A percentile compares a stretch with the other conserved stretches of the same genome.
These are phyloP conservation scores for Aspergillus sp. DNA, from an alignment of 2,329 filamentous ascomycete species.

Conservation along the genomic window DNA sequence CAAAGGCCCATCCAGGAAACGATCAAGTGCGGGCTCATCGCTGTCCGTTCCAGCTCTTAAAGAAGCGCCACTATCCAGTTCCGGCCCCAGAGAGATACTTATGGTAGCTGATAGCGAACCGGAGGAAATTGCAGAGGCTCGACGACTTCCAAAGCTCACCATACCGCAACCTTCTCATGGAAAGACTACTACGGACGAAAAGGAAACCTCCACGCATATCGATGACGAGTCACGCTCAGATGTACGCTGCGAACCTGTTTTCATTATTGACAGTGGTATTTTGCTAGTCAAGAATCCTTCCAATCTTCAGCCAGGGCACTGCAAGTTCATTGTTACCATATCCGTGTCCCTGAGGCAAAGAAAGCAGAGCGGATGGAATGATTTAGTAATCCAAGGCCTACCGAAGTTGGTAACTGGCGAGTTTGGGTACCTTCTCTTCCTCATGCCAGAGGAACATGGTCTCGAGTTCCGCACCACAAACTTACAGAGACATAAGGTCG, in stretches of 20 bases:
- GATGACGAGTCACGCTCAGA: not conserved
- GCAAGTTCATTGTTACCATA: slow-evolving; percentile 25
- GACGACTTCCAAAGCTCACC: not conserved
- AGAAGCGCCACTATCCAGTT: not conserved
- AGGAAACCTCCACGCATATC: not conserved
- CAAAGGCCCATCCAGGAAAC: not conserved
- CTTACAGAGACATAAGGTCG: slow-evolving; percentile 27
- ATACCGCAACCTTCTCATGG: not conserved
- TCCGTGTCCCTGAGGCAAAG: slow-evolving; percentile 20
- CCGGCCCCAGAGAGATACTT: not conserved
- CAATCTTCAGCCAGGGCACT: slow-evolving; percentile 18
- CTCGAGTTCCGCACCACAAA: slow-evolving; percentile 34
- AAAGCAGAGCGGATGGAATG: slow-evolving; percentile 28
- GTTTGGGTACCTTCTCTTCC: slow-evolving; percentile 33
- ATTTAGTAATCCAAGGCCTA: slow-evolving; percentile 32
- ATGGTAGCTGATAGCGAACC: not conserved
- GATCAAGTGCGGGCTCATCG: not conserved
- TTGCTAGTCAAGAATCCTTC: slow-evolving; percentile 23
- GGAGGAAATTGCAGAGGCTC: not conserved
- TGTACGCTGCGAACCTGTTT: slow-evolving; percentile 13
- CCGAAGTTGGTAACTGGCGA: slow-evolving; percentile 28
- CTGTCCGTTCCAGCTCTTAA: not conserved
- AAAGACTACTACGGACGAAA: too few species aligned
- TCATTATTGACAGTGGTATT: slow-evolving; percentile 21
- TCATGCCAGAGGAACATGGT: slow-evolving; percentile 27